Conservation (phyloP, 1,284 basidiomycete species). For the Cryptococcus sp. region DNA sequence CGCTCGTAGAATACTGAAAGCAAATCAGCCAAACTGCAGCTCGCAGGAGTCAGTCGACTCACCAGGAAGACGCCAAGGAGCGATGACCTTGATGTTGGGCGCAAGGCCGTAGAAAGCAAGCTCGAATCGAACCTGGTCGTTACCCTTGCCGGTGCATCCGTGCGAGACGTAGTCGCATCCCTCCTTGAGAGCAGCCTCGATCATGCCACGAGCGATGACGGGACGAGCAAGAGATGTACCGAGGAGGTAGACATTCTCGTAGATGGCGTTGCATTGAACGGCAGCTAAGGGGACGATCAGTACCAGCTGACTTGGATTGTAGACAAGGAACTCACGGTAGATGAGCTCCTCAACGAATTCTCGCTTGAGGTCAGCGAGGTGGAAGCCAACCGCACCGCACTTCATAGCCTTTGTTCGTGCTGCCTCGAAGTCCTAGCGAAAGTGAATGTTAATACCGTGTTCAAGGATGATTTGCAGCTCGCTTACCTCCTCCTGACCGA, state of each 20-base stretch:
- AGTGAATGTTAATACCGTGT: too few species aligned
- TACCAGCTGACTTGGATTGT: background rate
- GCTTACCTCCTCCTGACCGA: conserved; percentile 91
- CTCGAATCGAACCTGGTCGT: conserved; percentile 99
- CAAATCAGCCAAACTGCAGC: background rate
- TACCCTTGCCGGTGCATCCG: conserved; percentile 99
- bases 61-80: conserved; percentile 96
- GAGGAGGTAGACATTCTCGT: conserved; percentile 98
- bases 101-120: conserved; percentile 98
- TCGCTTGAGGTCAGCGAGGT: conserved; percentile 89
- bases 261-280: conserved; percentile 98
- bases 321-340: conserved; percentile 61
- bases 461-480: background rate
- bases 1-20: conserved; percentile 88
- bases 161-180: conserved; percentile 96
- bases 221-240: conserved; percentile 97
- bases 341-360: conserved; percentile 97
- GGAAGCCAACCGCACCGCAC: conserved; percentile 94
- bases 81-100: conserved; percentile 98
- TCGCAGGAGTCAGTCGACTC: conserved; percentile 24
- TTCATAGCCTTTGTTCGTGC: conserved; percentile 87
- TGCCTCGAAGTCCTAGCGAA: conserved; percentile 81
- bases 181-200: conserved; percentile 84
- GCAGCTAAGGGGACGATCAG: conserved; percentile 53
- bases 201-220: conserved; percentile 99